A percentile compares a stretch with the other conserved stretches of the same genome.
phyloP scores from a whole-genome alignment of 1,284 basidiomycete genomes.

The Marasmius tenuissimus region DNA sequence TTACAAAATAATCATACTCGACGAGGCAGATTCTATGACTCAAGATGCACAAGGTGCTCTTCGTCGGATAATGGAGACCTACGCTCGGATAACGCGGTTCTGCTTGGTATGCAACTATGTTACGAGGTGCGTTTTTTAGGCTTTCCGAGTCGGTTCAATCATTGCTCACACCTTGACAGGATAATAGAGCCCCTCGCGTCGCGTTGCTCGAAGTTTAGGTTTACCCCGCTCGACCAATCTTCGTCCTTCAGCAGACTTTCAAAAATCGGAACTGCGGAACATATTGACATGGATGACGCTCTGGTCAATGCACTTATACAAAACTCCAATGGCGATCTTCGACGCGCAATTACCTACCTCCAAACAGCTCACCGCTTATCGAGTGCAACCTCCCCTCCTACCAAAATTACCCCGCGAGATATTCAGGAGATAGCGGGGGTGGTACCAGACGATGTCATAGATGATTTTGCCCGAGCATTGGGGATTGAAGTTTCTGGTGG shows the following conservation, averaged over 20 bases:
- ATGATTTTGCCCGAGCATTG: constrained; percentile 69
- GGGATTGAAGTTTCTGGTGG: constrained; percentile 68
- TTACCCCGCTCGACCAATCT: constrained; percentile 84
- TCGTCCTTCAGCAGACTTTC: constrained; percentile 79
- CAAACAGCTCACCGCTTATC: constrained; percentile 93
- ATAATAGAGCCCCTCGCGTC: constrained; percentile 99
- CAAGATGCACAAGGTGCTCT: constrained; percentile 98
- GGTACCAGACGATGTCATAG: constrained; percentile 78
- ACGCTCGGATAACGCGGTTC: constrained; percentile 95
- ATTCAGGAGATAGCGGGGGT: constrained; percentile 98
- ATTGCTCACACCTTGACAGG: constrained; percentile 43
- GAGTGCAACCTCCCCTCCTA: constrained; percentile 66
- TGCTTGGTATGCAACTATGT: constrained; percentile 99
- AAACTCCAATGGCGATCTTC: constrained; percentile 90
- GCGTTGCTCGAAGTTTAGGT: constrained; percentile 99
- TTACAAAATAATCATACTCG: constrained; percentile 98
- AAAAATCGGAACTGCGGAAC: constrained; percentile 75
- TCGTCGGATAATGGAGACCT: constrained; percentile 97
- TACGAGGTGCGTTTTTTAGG: constrained; percentile 66
- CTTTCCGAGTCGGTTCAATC: not conserved
- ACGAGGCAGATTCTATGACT: constrained; percentile 99
- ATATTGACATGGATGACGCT: constrained; percentile 45
- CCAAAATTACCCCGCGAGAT: constrained; percentile 69
- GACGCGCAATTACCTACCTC: constrained; percentile 97
- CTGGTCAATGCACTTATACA: constrained; percentile 76